Evolutionary conservation across 257 asterid species (phyloP).

Genomic region (Fraxinus excelsior): DNA sequence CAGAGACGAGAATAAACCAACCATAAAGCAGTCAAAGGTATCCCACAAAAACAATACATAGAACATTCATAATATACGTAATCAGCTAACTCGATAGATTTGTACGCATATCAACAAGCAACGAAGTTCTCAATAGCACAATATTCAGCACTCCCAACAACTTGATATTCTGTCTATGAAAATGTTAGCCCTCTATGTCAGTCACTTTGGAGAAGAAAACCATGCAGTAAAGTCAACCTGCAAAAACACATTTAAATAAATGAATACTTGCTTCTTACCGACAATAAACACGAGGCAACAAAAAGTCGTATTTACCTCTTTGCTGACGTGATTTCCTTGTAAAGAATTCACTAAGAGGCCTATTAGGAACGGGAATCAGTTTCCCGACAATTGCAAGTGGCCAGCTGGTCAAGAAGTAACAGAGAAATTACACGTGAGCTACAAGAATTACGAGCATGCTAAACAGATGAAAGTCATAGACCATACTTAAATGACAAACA

Average conservation of each 20-base stretch:
- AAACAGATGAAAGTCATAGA: too few species aligned
- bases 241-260: neutral
- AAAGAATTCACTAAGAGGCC: constrained; percentile 46
- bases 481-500: constrained; percentile 8
- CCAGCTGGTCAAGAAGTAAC: constrained; percentile 42
- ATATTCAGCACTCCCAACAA: neutral
- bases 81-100: neutral
- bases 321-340: constrained; percentile 21
- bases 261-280: neutral
- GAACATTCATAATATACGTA: too few species aligned
- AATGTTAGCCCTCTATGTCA: neutral
- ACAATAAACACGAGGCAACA: neutral
- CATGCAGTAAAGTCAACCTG: neutral
- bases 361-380: constrained; percentile 55
- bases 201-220: neutral
- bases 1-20: too few species aligned
- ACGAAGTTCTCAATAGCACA: neutral
- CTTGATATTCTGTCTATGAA: neutral
- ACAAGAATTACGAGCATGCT: constrained; percentile 14
- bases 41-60: too few species aligned
- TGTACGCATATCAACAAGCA: too few species aligned
- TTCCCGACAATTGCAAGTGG: constrained; percentile 67
- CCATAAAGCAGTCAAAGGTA: too few species aligned
- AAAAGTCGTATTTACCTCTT: constrained; percentile 24
- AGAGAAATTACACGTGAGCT: constrained; percentile 10